phyloP scores from a whole-genome alignment of 179 eudicot species.

The Patellifolia procumbens region DNA sequence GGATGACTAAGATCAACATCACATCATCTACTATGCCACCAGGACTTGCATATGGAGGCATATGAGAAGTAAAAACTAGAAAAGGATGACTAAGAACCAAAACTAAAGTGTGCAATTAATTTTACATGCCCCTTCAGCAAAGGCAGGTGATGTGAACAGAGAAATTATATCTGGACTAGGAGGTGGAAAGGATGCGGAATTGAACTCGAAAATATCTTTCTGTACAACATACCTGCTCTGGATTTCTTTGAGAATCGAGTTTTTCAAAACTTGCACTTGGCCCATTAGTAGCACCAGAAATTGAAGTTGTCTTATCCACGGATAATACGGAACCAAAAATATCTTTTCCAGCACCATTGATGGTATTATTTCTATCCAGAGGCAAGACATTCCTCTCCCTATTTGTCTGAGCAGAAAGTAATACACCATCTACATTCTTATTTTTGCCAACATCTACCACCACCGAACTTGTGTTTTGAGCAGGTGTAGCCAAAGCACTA shows the following conservation, averaged over 20 bases:
- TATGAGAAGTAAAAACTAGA: not conserved
- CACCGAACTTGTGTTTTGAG: conserved; percentile 25
- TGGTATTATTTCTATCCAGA: conserved; percentile 32
- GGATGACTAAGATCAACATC: not conserved
- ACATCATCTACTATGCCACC: not conserved
- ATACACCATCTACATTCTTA: conserved; percentile 3
- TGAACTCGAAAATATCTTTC: not conserved
- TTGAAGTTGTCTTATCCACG: conserved; percentile 21
- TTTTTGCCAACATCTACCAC: conserved; percentile 23
- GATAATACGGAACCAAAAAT: conserved; percentile 35
- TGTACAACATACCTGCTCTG: conserved; percentile 47
- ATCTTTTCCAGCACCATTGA: conserved; percentile 35
- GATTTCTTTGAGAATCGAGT: conserved; percentile 28
- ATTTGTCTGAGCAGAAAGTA: conserved; percentile 30
- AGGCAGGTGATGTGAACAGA: not conserved
- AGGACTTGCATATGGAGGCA: not conserved
- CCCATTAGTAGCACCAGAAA: conserved; percentile 21
- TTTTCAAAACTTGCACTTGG: conserved; percentile 26
- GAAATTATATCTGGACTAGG: not conserved
- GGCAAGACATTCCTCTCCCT: conserved; percentile 31
- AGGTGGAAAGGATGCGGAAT: not conserved
- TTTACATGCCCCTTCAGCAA: not conserved
- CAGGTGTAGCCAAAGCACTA: conserved; percentile 30
- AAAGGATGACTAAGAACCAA: not conserved
- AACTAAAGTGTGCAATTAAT: not conserved